Evolutionary conservation across 768 basidiomycete genomes (phyloP), one percentile per base, ranked within the genome.

Genomic region (Cystoderma amianthinum): DNA sequence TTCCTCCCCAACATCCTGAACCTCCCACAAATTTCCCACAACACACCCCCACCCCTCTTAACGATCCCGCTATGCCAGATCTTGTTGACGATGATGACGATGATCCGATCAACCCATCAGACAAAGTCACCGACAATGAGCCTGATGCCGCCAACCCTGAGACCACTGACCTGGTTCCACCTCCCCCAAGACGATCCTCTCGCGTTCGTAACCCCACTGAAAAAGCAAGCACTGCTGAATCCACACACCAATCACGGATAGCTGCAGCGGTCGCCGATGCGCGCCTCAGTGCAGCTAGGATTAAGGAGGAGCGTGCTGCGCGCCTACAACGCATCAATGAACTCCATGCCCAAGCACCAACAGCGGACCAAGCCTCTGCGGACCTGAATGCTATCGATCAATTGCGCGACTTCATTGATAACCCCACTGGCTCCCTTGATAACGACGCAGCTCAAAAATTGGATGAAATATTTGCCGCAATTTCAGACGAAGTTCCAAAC

Each of bases 401-500:
- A 28, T n/a, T 28, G 7, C n/a, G 25, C 7, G 25, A 28, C 7
- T 16, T 44, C 41, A n/a, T 28, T n/a, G 7, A 7, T 28, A n/a
- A n/a, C 7, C 7, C 25, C n/a, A 28, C 7, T 28, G 25, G 25
- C 7, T 7, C 25, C n/a, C 7, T 28, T n/a, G n/a, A n/a, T 7
- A 28, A 28, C n/a, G 25, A 7, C 7, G 25, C 25, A 7, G 7
- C n/a, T 7, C 25, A 7, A 28, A 28, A 28, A 28, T n/a, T 38
- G 9, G 21, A 17, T 38, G 37, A 11, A 9, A 18, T 38, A 7
- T n/a, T 20, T 41, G 32, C 30, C 36, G 16, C 33, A 32, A 4
- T 39, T 22, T 9, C 41, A 32, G 33, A 44, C n/a, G 36, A 50
- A 42, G 51, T 42, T 17, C 18, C 30, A n/a, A 11, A 28, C 25